phyloP scores from a whole-genome alignment of 2,329 filamentous ascomycete genomes.

The Ophidiomyces ophidiicola region DNA sequence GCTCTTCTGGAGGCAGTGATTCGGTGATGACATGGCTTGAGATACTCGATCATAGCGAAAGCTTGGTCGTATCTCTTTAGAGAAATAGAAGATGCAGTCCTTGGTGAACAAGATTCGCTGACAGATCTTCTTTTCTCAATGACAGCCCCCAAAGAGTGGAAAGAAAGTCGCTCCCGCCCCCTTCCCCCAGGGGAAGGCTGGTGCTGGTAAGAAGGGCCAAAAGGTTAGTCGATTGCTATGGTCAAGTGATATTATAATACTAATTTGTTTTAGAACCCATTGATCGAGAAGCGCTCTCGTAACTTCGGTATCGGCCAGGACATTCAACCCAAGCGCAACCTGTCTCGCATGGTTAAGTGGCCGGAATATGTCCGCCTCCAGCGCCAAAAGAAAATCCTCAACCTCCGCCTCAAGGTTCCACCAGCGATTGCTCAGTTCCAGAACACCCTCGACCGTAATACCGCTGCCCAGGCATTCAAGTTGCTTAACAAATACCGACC shows the following conservation, averaged over 20 bases:
- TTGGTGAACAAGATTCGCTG: conserved; percentile 72
- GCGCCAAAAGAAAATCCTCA: conserved; percentile 89
- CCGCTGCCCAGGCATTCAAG: conserved; percentile 94
- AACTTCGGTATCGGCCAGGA: conserved; percentile 99
- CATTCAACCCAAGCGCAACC: conserved; percentile 91
- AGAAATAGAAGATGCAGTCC: conserved; percentile 69
- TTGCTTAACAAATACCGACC: conserved; percentile 99
- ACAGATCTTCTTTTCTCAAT: conserved; percentile 99
- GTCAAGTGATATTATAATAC: conserved; percentile 16
- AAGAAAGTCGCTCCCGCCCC: conserved; percentile 98
- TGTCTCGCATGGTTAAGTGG: conserved; percentile 98
- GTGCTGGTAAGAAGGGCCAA: conserved; percentile 73
- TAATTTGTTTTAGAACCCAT: conserved; percentile 62
- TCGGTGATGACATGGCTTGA: conserved; percentile 44
- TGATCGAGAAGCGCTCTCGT: conserved; percentile 92
- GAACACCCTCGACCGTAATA: conserved; percentile 92
- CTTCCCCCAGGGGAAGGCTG: conserved; percentile 88
- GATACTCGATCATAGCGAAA: conserved; percentile 39
- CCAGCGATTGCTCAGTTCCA: conserved; percentile 96
- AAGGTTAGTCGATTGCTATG: conserved; percentile 51
- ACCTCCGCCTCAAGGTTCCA: conserved; percentile 96
- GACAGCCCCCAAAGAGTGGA: conserved; percentile 95
- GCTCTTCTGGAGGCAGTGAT: conserved; percentile 12
- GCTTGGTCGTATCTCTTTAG: conserved; percentile 60
- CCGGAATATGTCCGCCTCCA: conserved; percentile 98